phyloP scores from a whole-genome alignment of 2,329 filamentous ascomycete genomes.

The Hypoxylon sp. region DNA sequence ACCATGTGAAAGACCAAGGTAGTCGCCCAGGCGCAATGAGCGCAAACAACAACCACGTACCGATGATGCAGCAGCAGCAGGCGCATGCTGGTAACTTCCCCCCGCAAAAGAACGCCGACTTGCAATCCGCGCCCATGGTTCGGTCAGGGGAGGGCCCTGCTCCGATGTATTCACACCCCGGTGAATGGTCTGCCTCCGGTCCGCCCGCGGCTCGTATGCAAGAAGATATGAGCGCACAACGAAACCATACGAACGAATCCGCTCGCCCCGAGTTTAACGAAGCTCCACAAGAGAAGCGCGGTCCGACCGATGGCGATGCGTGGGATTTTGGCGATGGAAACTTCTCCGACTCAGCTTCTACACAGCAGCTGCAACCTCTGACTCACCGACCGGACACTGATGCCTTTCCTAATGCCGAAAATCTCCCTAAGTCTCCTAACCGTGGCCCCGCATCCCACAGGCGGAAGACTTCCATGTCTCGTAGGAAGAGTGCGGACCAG shows the following conservation, averaged over 20 bases:
- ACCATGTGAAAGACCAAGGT: slow-evolving; percentile 64
- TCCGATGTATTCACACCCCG: slow-evolving; percentile 48
- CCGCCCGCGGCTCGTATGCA: slow-evolving; percentile 38
- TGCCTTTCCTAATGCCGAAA: slow-evolving; percentile 83
- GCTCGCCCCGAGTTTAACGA: slow-evolving; percentile 52
- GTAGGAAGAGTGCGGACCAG: slow-evolving; percentile 74
- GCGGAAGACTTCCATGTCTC: slow-evolving; percentile 81
- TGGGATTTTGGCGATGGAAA: slow-evolving; percentile 92
- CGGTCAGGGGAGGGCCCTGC: slow-evolving; percentile 61
- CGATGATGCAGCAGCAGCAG: slow-evolving; percentile 58
- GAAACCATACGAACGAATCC: slow-evolving; percentile 53
- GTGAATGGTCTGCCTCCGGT: slow-evolving; percentile 43
- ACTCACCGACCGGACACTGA: slow-evolving; percentile 83
- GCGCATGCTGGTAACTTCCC: slow-evolving; percentile 46
- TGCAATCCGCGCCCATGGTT: slow-evolving; percentile 60
- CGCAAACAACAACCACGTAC: slow-evolving; percentile 66
- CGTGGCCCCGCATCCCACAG: slow-evolving; percentile 74
- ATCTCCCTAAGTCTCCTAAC: slow-evolving; percentile 81
- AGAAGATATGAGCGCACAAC: slow-evolving; percentile 40
- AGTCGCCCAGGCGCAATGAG: slow-evolving; percentile 60
- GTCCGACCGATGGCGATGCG: slow-evolving; percentile 69
- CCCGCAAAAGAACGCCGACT: slow-evolving; percentile 50
- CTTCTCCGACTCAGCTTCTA: slow-evolving; percentile 64
- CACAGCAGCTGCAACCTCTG: slow-evolving; percentile 56
- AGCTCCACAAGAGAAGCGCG: slow-evolving; percentile 58